Percentiles rank a stretch among this genome's conserved stretches.
These are phyloP conservation scores for Ammopiptanthus mongolicus DNA, from an alignment of 306 rosid genomes.

Conservation along the genomic window DNA sequence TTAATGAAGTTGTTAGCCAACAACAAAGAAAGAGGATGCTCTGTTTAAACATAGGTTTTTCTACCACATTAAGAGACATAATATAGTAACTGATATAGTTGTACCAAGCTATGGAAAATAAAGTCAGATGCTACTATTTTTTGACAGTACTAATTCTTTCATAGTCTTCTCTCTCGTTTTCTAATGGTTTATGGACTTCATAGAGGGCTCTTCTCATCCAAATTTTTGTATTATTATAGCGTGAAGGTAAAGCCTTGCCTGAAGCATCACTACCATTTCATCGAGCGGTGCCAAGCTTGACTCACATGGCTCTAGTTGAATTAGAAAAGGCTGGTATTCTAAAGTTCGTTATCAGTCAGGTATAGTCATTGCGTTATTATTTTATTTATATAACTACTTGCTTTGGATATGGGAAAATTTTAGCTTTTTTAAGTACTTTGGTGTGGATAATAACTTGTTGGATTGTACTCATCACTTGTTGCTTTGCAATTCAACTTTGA, in stretches of 20 bases:
- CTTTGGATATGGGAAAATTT: not conserved
- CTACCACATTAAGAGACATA: not conserved
- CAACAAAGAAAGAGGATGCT: not conserved
- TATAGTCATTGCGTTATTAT: slow-evolving; percentile 19
- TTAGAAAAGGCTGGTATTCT: slow-evolving; percentile 80
- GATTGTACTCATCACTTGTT: not conserved
- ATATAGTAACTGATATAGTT: not conserved
- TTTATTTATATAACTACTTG: not conserved
- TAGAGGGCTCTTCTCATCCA: slow-evolving; percentile 13
- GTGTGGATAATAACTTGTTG: not conserved
- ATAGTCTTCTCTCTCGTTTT: slow-evolving; percentile 11
- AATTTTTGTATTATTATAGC: slow-evolving; percentile 43
- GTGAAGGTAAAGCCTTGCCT: slow-evolving; percentile 96
- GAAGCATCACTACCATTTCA: slow-evolving; percentile 97
- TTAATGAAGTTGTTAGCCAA: not conserved
- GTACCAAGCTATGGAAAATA: not conserved
- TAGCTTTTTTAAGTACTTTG: not conserved
- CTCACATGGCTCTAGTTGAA: slow-evolving; percentile 91
- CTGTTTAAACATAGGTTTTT: slow-evolving; percentile 4
- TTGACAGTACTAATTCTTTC: slow-evolving; percentile 1
- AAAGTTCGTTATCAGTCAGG: slow-evolving; percentile 93
- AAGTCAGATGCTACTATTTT: slow-evolving; percentile 7
- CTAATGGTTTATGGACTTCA: slow-evolving; percentile 8
- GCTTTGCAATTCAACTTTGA: not conserved
- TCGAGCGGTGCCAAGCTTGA: slow-evolving; percentile 88